Conservation (phyloP, 352 stramenopile genomes). For the Globisporangium emineosum region DNA sequence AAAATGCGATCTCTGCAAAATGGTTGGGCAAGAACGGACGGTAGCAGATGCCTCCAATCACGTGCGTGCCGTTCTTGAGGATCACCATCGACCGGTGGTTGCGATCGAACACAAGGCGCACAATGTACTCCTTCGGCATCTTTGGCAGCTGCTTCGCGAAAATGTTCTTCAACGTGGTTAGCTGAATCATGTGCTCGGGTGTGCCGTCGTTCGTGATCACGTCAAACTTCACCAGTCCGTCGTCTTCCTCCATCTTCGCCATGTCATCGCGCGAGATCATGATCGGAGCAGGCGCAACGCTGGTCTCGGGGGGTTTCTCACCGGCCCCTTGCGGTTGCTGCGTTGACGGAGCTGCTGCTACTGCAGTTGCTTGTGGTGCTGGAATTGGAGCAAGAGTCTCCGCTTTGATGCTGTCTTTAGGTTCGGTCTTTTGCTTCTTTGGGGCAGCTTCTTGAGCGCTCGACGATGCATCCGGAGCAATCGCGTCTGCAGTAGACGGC, state of each 20-base stretch:
- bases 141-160: constrained; percentile 98
- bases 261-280: constrained; percentile 86
- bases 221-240: constrained; percentile 73
- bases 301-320: neutral
- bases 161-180: constrained; percentile 97
- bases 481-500: neutral
- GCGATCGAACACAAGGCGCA: constrained; percentile 97
- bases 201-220: constrained; percentile 91
- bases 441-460: neutral
- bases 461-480: neutral
- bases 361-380: neutral
- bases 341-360: neutral
- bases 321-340: neutral
- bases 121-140: constrained; percentile 99
- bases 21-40: constrained; percentile 91
- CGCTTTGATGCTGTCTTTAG: constrained; percentile 1
- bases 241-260: constrained; percentile 86
- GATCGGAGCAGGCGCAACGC: constrained; percentile 26
- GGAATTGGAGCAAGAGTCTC: neutral
- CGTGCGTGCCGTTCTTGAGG: constrained; percentile 87
- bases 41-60: constrained; percentile 99
- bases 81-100: constrained; percentile 93
- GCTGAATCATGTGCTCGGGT: constrained; percentile 86
- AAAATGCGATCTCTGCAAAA: constrained; percentile 99
- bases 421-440: constrained; percentile 16